Percentiles rank a stretch among this genome's conserved stretches.
phyloP scores from a whole-genome alignment of 768 basidiomycete genomes.

The Mycena albidolilacea region DNA sequence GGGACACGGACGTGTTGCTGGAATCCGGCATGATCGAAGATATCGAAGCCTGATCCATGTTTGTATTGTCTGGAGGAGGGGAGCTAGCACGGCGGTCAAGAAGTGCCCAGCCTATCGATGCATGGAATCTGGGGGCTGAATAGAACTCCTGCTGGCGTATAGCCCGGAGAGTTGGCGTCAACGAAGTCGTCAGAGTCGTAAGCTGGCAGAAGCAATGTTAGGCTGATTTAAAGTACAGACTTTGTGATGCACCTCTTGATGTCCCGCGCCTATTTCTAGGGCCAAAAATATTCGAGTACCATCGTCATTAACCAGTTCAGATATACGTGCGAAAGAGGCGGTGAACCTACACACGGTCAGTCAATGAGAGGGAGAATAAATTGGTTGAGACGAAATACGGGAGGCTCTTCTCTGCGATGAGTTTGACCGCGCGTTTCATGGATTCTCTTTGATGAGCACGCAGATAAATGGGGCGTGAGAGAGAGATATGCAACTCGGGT shows the following conservation, averaged over 20 bases:
- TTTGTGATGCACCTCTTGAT: constrained; percentile 69
- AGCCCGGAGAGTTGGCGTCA: constrained; percentile 70
- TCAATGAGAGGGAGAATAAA: constrained; percentile 8
- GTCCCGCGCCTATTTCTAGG: constrained; percentile 88
- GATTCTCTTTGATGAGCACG: constrained; percentile 85
- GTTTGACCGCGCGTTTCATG: constrained; percentile 73
- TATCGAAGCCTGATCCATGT: constrained; percentile 10
- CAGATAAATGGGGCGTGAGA: constrained; percentile 87
- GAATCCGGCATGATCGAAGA: constrained; percentile 24
- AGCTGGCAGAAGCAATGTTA: constrained; percentile 61
- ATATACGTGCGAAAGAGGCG: constrained; percentile 80
- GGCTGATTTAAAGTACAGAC: neutral
- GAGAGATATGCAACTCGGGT: constrained; percentile 83
- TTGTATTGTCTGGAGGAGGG: constrained; percentile 8
- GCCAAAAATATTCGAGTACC: constrained; percentile 85
- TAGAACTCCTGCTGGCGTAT: constrained; percentile 89
- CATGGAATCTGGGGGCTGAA: constrained; percentile 84
- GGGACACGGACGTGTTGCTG: constrained; percentile 37
- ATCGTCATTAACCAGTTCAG: constrained; percentile 85
- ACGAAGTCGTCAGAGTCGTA: constrained; percentile 62
- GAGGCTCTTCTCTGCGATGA: constrained; percentile 59
- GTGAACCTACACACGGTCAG: constrained; percentile 66
- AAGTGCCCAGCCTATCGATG: constrained; percentile 91
- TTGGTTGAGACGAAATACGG: constrained; percentile 51
- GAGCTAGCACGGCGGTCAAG: constrained; percentile 54